phyloP scores from a whole-genome alignment of 495 filamentous ascomycete species.

The Cladorrhinum samala region DNA sequence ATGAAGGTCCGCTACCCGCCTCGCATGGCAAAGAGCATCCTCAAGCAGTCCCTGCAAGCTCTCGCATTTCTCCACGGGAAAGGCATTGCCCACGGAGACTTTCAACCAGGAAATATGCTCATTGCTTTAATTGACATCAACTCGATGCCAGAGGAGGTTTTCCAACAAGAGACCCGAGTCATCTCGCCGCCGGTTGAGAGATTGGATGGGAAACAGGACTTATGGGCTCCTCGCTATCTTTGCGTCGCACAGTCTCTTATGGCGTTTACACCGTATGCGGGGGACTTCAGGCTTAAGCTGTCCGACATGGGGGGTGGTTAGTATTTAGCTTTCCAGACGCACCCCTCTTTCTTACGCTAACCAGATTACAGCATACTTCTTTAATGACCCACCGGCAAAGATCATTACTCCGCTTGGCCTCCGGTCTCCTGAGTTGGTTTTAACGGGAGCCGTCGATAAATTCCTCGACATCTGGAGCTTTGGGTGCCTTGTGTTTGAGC shows the following conservation, averaged over 20 bases:
- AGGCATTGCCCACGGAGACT: constrained; percentile 42
- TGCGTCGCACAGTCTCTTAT: neutral
- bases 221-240: neutral
- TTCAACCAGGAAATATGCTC: constrained; percentile 45
- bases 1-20: constrained; percentile 29
- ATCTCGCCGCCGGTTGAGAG: too few relatives aligned
- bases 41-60: constrained; percentile 37
- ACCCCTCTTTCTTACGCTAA: too few relatives aligned
- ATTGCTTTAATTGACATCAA: neutral
- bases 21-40: constrained; percentile 40
- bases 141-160: too few relatives aligned
- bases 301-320: too few relatives aligned
- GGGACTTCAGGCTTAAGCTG: neutral
- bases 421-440: neutral
- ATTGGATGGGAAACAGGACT: neutral
- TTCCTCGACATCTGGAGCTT: neutral
- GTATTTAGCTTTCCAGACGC: too few relatives aligned
- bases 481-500: neutral
- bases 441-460: neutral
- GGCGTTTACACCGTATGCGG: neutral
- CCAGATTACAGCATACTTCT: neutral
- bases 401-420: neutral
- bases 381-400: neutral
- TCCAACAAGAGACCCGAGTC: too few relatives aligned
- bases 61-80: constrained; percentile 38